Evolutionary conservation across 2,329 filamentous ascomycete genomes (phyloP), one percentile per base, ranked within the genome.

Genomic region (Xylariaceae sp.): DNA sequence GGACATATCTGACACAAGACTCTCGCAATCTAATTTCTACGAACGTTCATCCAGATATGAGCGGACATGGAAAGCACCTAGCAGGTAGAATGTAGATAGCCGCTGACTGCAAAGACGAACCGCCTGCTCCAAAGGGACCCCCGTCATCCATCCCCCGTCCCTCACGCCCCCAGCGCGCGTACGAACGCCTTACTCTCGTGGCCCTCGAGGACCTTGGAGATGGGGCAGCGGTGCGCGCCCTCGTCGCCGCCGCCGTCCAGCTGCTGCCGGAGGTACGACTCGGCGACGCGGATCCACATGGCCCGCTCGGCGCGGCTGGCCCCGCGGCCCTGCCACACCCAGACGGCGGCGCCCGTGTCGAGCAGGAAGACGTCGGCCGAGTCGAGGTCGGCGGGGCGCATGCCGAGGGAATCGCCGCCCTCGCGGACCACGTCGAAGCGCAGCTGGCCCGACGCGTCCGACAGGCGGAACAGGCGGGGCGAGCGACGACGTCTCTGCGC

Each of bases 241-340:
- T 50, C 43, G 12, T 53, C 51, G 2, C 53, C 50, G 15, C 39
- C 36, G 5, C 43, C 47, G 11, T 46, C 50, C 38, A 60, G 56
- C 32, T 71, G 52, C 33, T 60, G 59, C 9, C 59, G 58, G 31
- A 74, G 50, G 42, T 79, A 79, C 5, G 61, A 59, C 56, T 78
- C 69, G n/a, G 72, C 69, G 4, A 77, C 66, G 37, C 63, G 65
- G 29, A 79, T 55, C 79, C 79, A 83, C 51, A 63, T 61, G 5
- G 70, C 65, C 53, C 67, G 78, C 57, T 83, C 79, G 2, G 54
- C 57, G 21, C 57, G 56, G 51, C 77, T 82, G 7, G 78, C 76
- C 1, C 62, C 60, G 2, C 58, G 55, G 1, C 79, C 79, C 47
- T 80, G 68, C 79, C 79, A 83, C 2, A 83, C 74, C 77, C 77